phyloP scores from a whole-genome alignment of 371 early-diverging fungal species.

The Circinella minor region DNA sequence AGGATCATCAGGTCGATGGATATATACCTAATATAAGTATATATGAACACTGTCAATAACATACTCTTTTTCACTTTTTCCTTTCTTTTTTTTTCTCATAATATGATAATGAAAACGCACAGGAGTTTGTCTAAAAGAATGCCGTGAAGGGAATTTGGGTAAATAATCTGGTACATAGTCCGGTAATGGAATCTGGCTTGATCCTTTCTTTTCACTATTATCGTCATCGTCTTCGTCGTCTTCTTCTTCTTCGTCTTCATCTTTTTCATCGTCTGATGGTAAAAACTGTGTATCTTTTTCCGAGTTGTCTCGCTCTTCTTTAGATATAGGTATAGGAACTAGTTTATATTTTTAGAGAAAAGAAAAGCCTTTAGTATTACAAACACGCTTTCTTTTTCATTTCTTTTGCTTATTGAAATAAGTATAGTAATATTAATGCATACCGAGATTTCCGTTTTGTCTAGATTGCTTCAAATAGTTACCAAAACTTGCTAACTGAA shows the following conservation, averaged over 20 bases:
- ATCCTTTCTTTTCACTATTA: slow-evolving; percentile 16
- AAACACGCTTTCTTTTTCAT: too few relatives aligned
- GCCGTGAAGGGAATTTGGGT: slow-evolving; percentile 63
- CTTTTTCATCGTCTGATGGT: background rate
- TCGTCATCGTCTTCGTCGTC: slow-evolving; percentile 44
- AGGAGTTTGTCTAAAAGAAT: slow-evolving; percentile 66
- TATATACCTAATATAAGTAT: slow-evolving; percentile 49
- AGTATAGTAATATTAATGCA: background rate
- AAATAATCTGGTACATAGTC: slow-evolving; percentile 57
- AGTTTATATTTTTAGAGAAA: background rate
- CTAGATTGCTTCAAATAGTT: slow-evolving; percentile 32
- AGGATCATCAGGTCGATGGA: slow-evolving; percentile 62
- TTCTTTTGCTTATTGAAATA: too few relatives aligned
- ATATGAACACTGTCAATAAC: background rate
- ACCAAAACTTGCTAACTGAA: slow-evolving; percentile 37
- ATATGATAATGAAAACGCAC: slow-evolving; percentile 34
- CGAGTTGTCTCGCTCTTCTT: background rate
- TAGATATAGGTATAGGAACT: slow-evolving; percentile 6
- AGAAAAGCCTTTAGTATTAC: background rate
- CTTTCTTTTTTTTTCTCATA: background rate
- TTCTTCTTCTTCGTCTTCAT: slow-evolving; percentile 45
- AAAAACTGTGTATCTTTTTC: background rate
- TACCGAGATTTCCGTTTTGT: slow-evolving; percentile 21
- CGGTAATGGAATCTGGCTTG: slow-evolving; percentile 31
- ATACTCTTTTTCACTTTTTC: background rate